Conservation (phyloP, 140 eudicot species). For the Bidens hawaiensis region DNA sequence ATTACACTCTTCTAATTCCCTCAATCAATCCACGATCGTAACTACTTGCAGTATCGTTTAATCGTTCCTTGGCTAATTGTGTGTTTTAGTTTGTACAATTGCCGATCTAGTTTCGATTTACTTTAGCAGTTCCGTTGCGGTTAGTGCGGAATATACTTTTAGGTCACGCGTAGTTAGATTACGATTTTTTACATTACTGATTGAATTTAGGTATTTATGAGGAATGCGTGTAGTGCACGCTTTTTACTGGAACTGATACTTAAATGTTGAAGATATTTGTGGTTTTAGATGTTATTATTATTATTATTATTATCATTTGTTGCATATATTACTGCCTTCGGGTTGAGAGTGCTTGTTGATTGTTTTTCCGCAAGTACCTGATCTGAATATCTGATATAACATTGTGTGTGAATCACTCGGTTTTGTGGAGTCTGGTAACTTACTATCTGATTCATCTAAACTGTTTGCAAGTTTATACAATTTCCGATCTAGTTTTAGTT, state of each 20-base stretch:
- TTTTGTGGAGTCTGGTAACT: too few species aligned
- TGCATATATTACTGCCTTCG: not conserved
- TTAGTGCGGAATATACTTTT: slow-evolving; percentile 19
- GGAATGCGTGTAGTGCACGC: slow-evolving; percentile 14
- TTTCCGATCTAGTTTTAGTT: not conserved
- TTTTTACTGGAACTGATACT: slow-evolving; percentile 1
- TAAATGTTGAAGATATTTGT: slow-evolving; percentile 7
- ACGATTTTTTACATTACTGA: not conserved
- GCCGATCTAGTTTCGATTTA: not conserved
- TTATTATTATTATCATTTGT: not conserved
- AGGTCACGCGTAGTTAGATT: slow-evolving; percentile 19
- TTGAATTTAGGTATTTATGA: slow-evolving; percentile 14
- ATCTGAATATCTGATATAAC: not conserved
- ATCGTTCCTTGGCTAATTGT: too few species aligned
- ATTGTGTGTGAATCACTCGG: slow-evolving; percentile 16
- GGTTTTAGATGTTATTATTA: not conserved
- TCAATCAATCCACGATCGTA: not conserved
- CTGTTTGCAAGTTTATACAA: too few species aligned
- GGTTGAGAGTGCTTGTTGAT: slow-evolving; percentile 3
- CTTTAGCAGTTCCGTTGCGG: too few species aligned
- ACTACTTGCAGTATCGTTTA: not conserved
- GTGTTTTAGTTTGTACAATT: not conserved
- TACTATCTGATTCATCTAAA: too few species aligned
- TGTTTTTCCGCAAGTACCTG: slow-evolving; percentile 5
- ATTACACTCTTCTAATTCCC: not conserved